Evolutionary conservation across 73 alveolate genomes (phyloP), one percentile per base, ranked within the genome.

Genomic region (Paramecium biaurelia): DNA sequence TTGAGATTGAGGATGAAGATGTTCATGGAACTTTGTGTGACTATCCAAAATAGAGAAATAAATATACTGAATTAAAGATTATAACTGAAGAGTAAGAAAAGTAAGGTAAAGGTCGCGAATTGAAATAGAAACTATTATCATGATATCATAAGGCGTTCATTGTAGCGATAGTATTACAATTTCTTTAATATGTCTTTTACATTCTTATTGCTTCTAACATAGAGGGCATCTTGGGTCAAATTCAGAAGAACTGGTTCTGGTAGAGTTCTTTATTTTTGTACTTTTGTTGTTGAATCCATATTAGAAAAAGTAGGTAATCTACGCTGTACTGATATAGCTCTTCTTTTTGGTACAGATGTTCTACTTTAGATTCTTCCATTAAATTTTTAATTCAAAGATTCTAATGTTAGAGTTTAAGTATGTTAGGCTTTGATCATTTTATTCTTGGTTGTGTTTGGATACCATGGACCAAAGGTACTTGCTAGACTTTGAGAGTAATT

Each of bases 1-100:
- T 89, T 45, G 94, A 70, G 30, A 45, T 89, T 42, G 58, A 89
- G 30, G 94, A 89, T 45, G 94, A 70, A 49, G 94, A 89, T 89
- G 24, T 68, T 15, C 94, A 70, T 49, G 76, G 90, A 23, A 79
- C 90, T 11, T 12, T 79, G 1, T 5, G 74, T n/a, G 70, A 79
- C 23, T 47, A 79, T 79, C 70, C 67, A n/a, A 72, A 37, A 72
- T 21, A 79, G 12, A 45, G 49, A 47, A 21, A 24, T 11, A 79
- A 79, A 28, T 79, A 43, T 23, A 42, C 56, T 11, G 90, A 79
- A 45, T 79, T 43, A 63, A 34, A n/a, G 20, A 57, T 79, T 12
- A 79, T 79, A 20, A 32, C 47, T 43, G 90, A 79, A 45, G 90
- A 79, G 47, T 38, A 41, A 14, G 90, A 79, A 79, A 42, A 45